Base-by-base conservation (phyloP, 2,329 filamentous ascomycete species). In the Talaromyces sp. region DNA sequence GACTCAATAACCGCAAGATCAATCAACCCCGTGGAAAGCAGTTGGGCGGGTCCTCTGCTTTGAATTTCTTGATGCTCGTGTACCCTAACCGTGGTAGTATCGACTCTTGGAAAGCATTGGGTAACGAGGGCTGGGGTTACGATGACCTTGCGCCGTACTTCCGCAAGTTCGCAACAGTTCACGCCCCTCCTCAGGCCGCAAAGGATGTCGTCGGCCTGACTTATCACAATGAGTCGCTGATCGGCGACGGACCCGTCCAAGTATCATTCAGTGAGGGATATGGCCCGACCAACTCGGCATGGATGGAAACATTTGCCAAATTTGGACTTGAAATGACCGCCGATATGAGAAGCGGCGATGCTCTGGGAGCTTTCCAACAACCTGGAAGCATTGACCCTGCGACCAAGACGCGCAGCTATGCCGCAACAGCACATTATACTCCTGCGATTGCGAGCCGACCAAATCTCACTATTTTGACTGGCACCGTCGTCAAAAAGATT, bases 391-490 rank as follows among this genome's bases (percentile, higher is more conserved):
- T 77, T 2, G 70, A 79, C 31, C 76, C 70, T 14, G 60, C 45
- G 14, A 70, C 69, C 45, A 72, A 65, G 13, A 73, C 72, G 3
- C 72, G 81, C 43, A 81, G 78, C 16, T 83, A 82, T 66, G 72
- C 80, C 0, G 76, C 74, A 1, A 72, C 70, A 16, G 79, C 74
- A 13, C 82, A 82, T 65, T 75, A 75, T 41, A 65, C 72, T 9
- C 74, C 76, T 1, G 75, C 74, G 60, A 69, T 54, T 1, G 54
- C 72, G 0, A 66, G 63, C 1, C 73, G 82, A 10, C 70, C 76
- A 2, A 85, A 85, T 58, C 71, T 85, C 0, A 74, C 78, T 31
- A 73, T 84, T 1, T 70, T 84, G 10, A 79, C 77, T 1, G 76
- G 82, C 24, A 80, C 82, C 2, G 67, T 79, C 41, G 81, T 83